These are phyloP conservation scores for Aechmea fasciata DNA, from an alignment of 176 grass and related monocot genomes.

Conservation along the genomic window DNA sequence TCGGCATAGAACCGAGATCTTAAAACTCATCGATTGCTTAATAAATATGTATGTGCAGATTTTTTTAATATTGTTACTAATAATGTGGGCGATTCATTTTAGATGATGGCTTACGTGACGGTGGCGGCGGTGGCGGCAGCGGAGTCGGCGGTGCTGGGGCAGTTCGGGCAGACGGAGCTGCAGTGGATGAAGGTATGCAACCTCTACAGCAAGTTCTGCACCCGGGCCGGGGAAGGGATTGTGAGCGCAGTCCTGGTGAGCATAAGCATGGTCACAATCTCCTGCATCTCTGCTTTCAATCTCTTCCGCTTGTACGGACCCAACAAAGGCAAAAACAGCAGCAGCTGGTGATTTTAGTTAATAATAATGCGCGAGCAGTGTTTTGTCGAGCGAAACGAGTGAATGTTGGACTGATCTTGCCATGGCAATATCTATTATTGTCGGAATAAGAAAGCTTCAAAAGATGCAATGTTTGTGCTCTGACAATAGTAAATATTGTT, in stretches of 20 bases:
- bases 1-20: too few relatives aligned
- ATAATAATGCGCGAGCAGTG: too few relatives aligned
- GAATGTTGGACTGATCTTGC: too few relatives aligned
- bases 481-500: too few relatives aligned
- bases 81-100: not conserved
- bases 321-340: conserved; percentile 22
- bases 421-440: too few relatives aligned
- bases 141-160: conserved; percentile 42
- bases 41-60: too few relatives aligned
- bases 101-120: conserved; percentile 59
- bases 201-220: conserved; percentile 75
- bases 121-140: conserved; percentile 43
- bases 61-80: not conserved
- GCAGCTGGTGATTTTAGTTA: not conserved
- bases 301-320: conserved; percentile 64
- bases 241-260: conserved; percentile 37
- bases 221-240: conserved; percentile 34
- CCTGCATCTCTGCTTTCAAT: conserved; percentile 65
- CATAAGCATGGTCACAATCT: conserved; percentile 29
- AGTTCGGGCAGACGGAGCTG: conserved; percentile 51
- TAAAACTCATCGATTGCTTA: too few relatives aligned
- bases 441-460: too few relatives aligned
- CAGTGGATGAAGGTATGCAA: conserved; percentile 80
- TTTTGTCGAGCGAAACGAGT: too few relatives aligned
- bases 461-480: too few relatives aligned